Evolutionary conservation across 805 yeast genomes (phyloP).

Genomic region (Henningerozyma blattae): DNA sequence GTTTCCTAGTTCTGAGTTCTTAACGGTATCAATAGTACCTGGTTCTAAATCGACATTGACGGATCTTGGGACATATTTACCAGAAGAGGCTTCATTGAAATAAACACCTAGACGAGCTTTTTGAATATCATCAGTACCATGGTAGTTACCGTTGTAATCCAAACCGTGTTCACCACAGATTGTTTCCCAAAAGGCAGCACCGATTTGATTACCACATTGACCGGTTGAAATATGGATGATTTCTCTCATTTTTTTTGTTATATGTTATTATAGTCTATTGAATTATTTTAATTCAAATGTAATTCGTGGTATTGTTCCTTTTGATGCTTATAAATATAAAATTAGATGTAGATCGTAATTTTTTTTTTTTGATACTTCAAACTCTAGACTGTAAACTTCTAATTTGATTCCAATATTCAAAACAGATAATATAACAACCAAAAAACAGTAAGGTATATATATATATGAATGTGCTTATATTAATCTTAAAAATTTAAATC

Average conservation of each 20-base stretch:
- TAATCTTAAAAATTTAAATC: no score
- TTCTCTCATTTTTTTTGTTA: conserved; percentile 22
- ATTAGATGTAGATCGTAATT: no score
- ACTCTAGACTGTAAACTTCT: no score
- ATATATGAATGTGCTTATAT: no score
- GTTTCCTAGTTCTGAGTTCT: conserved; percentile 69
- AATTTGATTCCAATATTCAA: no score
- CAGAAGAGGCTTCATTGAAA: conserved; percentile 76
- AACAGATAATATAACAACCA: no score
- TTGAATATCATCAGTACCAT: conserved; percentile 44
- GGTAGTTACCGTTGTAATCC: conserved; percentile 63
- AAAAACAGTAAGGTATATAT: no score
- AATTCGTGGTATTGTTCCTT: no score
- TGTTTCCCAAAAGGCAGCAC: conserved; percentile 91
- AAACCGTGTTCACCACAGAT: conserved; percentile 83
- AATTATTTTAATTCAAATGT: no score
- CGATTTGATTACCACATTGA: conserved; percentile 98
- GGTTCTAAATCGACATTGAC: conserved; percentile 90
- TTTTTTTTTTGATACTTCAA: no score
- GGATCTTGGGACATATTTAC: conserved; percentile 89
- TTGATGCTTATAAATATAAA: no score
- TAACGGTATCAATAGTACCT: conserved; percentile 81
- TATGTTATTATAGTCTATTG: no score
- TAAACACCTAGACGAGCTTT: conserved; percentile 61
- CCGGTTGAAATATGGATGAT: conserved; percentile 91